Conservation (phyloP, 2,329 filamentous ascomycete genomes). For the Apiospora koreana region DNA sequence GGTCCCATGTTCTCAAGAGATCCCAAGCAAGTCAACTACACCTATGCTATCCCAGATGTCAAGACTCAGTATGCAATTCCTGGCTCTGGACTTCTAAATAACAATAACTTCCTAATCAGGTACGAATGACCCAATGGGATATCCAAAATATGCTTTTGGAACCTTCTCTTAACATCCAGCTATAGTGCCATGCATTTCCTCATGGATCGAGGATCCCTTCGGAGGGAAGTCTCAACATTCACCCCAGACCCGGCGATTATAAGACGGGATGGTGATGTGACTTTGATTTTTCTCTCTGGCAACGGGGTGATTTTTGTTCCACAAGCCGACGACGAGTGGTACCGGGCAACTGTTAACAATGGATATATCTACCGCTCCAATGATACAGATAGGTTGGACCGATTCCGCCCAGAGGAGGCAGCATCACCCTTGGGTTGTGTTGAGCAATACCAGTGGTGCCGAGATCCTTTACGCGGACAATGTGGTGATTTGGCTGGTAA, state of each 20-base stretch:
- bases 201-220: no score
- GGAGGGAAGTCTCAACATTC: background rate
- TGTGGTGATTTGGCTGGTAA: background rate
- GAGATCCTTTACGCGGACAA: background rate
- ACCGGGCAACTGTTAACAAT: conserved; percentile 10
- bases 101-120: no score
- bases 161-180: no score
- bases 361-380: background rate
- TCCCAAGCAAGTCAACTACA: background rate
- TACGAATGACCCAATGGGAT: no score
- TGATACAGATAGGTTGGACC: background rate
- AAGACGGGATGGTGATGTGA: conserved; percentile 7
- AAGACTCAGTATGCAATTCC: background rate
- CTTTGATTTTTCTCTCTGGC: conserved; percentile 18
- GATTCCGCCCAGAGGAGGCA: background rate
- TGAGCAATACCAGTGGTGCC: conserved; percentile 5
- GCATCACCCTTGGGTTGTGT: conserved; percentile 7
- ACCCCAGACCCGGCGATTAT: conserved; percentile 8
- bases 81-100: no score
- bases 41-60: background rate
- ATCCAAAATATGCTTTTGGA: no score
- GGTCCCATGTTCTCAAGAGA: background rate
- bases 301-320: conserved; percentile 18
- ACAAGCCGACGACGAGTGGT: conserved; percentile 20
- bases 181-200: background rate